phyloP scores from a whole-genome alignment of 2,329 filamentous ascomycete genomes.

The Penicillium janthinellum region DNA sequence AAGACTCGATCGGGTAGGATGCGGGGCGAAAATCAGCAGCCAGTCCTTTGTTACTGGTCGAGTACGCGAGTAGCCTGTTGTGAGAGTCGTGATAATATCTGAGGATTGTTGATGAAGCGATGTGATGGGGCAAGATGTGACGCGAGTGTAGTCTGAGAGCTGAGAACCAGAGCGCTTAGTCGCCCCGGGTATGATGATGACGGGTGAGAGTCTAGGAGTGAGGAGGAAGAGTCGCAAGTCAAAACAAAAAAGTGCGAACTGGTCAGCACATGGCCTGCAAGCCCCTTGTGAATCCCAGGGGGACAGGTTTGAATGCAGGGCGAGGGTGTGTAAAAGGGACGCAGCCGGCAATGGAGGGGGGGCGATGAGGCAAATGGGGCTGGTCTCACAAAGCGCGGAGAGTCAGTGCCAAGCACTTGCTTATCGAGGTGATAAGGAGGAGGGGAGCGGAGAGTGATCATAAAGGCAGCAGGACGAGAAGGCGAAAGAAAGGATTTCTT shows the following conservation, averaged over 20 bases:
- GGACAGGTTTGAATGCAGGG: slow-evolving; percentile 11
- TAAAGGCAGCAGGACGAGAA: slow-evolving; percentile 1
- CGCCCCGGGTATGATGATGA: neutral
- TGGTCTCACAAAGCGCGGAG: slow-evolving; percentile 27
- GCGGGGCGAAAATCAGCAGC: neutral
- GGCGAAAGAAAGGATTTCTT: neutral
- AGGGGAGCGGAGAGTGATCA: neutral
- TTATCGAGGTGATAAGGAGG: slow-evolving; percentile 29
- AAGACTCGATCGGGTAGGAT: slow-evolving; percentile 10
- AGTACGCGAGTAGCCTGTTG: neutral
- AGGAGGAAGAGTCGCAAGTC: neutral
- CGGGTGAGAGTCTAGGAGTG: neutral
- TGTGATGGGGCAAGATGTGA: neutral
- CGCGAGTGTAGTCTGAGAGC: slow-evolving; percentile 2
- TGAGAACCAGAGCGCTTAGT: slow-evolving; percentile 2
- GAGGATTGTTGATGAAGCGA: neutral
- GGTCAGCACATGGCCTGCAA: slow-evolving; percentile 6
- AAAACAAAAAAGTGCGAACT: neutral
- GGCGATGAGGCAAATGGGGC: slow-evolving; percentile 24
- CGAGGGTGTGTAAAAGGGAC: slow-evolving; percentile 15
- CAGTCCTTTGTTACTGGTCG: neutral
- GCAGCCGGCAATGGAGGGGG: slow-evolving; percentile 24
- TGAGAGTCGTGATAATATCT: neutral
- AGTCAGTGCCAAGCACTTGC: slow-evolving; percentile 24
- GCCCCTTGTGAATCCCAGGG: slow-evolving; percentile 3